These are phyloP conservation scores for Entomortierella lignicola DNA, from an alignment of 192 early-diverging fungal species.

Conservation along the genomic window DNA sequence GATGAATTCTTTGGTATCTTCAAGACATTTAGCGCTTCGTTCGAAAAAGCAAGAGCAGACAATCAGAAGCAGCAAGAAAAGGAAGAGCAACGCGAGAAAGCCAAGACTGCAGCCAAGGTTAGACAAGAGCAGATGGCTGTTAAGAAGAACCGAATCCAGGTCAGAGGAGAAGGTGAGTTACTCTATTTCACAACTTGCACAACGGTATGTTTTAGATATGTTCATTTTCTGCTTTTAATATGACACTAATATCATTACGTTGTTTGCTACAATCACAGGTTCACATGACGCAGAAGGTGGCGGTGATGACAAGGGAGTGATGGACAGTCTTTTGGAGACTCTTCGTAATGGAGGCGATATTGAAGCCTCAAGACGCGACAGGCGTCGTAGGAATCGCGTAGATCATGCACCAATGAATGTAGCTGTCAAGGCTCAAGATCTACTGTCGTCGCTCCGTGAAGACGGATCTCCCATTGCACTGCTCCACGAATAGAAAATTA, in stretches of 20 bases:
- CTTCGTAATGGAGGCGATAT: conserved; percentile 74
- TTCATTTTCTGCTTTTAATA: not conserved
- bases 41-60: conserved; percentile 69
- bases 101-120: conserved; percentile 41
- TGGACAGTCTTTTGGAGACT: conserved; percentile 82
- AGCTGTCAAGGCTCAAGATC: conserved; percentile 35
- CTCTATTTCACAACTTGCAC: no score
- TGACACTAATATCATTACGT: not conserved
- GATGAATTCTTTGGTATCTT: conserved; percentile 92
- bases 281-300: conserved; percentile 41
- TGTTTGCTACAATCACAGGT: conserved; percentile 4
- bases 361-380: conserved; percentile 37
- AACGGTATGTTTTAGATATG: conserved; percentile 5
- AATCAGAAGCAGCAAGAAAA: conserved; percentile 61
- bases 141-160: conserved; percentile 37
- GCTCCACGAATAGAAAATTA: conserved; percentile 33
- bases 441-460: conserved; percentile 36
- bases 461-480: conserved; percentile 24
- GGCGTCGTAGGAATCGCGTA: conserved; percentile 35
- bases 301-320: conserved; percentile 76
- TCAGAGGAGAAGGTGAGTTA: conserved; percentile 32
- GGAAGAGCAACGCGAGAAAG: conserved; percentile 48
- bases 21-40: conserved; percentile 82
- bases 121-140: conserved; percentile 48
- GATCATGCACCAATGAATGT: conserved; percentile 13